A percentile compares a stretch with the other conserved stretches of the same genome.
Evolutionary conservation across 192 early-diverging fungal species (phyloP).

Genomic region (Rhizophagus sp.): DNA sequence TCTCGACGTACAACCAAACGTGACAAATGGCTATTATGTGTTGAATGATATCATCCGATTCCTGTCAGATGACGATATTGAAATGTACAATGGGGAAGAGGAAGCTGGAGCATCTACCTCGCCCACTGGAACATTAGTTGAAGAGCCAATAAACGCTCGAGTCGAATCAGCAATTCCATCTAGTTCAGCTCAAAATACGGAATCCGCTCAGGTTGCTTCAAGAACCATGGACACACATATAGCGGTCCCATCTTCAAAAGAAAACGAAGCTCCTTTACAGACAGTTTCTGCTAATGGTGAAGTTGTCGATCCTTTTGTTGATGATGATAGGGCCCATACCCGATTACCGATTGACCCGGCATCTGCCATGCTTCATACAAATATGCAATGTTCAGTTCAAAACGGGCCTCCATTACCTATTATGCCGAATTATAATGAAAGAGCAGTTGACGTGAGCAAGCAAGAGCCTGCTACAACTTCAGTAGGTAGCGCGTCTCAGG

Average conservation of each 20-base stretch:
- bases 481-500: not conserved
- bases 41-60: constrained; percentile 95
- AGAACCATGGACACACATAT: not conserved
- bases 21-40: constrained; percentile 89
- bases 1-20: constrained; percentile 77
- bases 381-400: not conserved
- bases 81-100: constrained; percentile 49
- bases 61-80: constrained; percentile 77
- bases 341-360: not conserved
- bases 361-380: not conserved
- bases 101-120: constrained; percentile 8
- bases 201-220: not conserved
- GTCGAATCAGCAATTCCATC: not conserved
- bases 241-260: constrained; percentile 1
- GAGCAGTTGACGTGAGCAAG: not conserved
- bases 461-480: not conserved
- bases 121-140: constrained; percentile 17
- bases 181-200: not conserved
- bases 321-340: not conserved
- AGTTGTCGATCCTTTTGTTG: not conserved
- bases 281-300: not conserved
- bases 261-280: not conserved
- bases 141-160: constrained; percentile 20
- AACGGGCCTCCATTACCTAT: not conserved
- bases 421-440: not conserved